Evolutionary conservation across 2,329 filamentous ascomycete species (phyloP), one percentile per base, ranked within the genome.

Genomic region (Phaeosphaeriaceae sp.): DNA sequence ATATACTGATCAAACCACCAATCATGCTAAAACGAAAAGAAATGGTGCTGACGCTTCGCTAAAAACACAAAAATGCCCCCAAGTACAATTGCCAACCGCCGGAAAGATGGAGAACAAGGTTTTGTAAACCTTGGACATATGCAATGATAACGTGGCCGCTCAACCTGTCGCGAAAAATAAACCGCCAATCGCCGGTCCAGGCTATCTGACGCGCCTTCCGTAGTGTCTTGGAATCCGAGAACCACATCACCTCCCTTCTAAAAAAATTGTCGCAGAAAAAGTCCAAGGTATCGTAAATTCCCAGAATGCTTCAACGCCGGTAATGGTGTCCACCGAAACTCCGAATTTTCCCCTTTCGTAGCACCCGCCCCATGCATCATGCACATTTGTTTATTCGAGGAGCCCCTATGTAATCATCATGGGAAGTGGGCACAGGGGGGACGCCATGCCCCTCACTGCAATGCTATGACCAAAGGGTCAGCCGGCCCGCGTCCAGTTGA

Each of bases 261-360:
- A 8, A 54, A 30, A 18, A 46, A 38, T 52, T 46, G 44, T 34
- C 32, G 48, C 41, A 41, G 40, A 50, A 42, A 44, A 54, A 56
- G 12, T n/a, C n/a, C 48, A 60, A 68, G 67, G 67, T 67, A 70
- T 70, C 63, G 60, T 66, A 60, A 26, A 8, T 49, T 54, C 60
- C 59, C 46, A 44, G 55, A 42, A 57, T 63, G 56, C 55, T 48
- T 38, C 35, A 67, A 68, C 67, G 67, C 67, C 66, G 28, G 42
- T 52, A 45, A 58, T 40, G 50, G 58, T 65, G 62, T 56, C 54
- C 46, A 48, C 49, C 60, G 43, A 52, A 58, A 70, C 60, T 64
- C 64, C 61, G 37, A 52, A 61, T 61, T 68, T 60, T 59, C 58
- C 48, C 50, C 35, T 50, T 50, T 38, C 46, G 49, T 37, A 32